Evolutionary conservation across 345 rosid genomes (phyloP), one percentile per base, ranked within the genome.

Genomic region (Geranium rotundifolium): DNA sequence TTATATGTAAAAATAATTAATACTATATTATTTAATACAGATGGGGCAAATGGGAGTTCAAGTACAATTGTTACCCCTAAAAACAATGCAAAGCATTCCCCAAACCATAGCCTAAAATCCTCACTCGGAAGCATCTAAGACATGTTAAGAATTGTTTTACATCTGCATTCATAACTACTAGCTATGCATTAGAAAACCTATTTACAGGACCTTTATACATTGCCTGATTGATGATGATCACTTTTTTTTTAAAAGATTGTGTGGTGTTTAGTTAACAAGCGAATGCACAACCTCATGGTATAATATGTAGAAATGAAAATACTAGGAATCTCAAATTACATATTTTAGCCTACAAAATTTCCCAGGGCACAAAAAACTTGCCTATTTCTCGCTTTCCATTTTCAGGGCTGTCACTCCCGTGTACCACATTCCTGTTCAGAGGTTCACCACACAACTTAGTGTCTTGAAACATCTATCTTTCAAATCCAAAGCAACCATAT

Each of bases 351-450:
- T 34, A 34, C 41, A 34, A 34, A 46, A 34, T 34, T 46, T 46
- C 52, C 12, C 52, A 46, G 52, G 52, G 14, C 5, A 66, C 9
- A 5, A 18, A 7, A 1, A 31, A 60, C 29, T 19, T 60, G 18
- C 52, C 63, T 17, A 86, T 77, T 79, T 89, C 97, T 61, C 97
- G 95, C 77, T 82, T 75, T 70, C 97, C 97, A 70, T 93, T 93
- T 61, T 90, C 96, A 67, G 91, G 95, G 77, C 97, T 93, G 72
- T 89, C 97, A 71, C 99, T 93, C 54, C 99, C 99, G 72, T 93
- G 99, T 60, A 93, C 76, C 34, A 87, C 88, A 72, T 90, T 93
- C 82, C 99, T 93, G 91, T 71, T 61, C 56, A 78, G 50, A 60
- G 37, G 20, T 72, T 65, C 41, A 66, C 62, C 69, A 72, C 58